A percentile compares a stretch with the other conserved stretches of the same genome.
These are phyloP conservation scores for Tilletia setariae DNA, from an alignment of 1,284 basidiomycete species.

Conservation along the genomic window DNA sequence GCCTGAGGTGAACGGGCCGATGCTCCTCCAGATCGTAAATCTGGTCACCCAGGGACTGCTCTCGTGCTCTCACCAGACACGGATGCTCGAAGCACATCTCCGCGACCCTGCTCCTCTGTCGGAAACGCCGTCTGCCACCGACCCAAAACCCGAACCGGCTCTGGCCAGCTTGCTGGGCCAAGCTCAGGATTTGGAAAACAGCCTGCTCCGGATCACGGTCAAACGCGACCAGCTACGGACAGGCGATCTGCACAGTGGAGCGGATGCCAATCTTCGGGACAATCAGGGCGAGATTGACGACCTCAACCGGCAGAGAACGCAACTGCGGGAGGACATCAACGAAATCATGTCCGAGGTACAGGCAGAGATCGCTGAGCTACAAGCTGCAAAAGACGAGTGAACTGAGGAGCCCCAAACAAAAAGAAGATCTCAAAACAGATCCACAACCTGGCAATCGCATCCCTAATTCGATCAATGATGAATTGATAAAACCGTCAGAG, in stretches of 20 bases:
- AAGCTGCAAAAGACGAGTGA: not conserved
- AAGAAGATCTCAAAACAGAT: too few relatives aligned
- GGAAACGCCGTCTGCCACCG: not conserved
- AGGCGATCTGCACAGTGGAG: not conserved
- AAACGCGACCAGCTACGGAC: conserved; percentile 5
- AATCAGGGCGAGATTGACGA: not conserved
- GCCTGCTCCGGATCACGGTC: conserved; percentile 8
- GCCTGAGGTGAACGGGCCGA: not conserved
- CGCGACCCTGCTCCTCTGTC: not conserved
- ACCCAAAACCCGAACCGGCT: not conserved
- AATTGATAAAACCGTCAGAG: too few relatives aligned
- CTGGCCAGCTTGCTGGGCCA: not conserved
- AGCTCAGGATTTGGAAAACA: conserved; percentile 2
- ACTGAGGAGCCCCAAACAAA: not conserved
- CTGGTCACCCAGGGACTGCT: conserved; percentile 10
- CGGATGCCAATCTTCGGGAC: not conserved
- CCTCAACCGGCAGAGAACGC: not conserved
- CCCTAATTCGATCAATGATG: too few relatives aligned
- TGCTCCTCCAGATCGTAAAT: conserved; percentile 14
- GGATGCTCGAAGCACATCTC: conserved; percentile 6
- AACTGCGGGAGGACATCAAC: conserved; percentile 7
- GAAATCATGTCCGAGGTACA: conserved; percentile 8
- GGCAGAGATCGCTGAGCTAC: conserved; percentile 9
- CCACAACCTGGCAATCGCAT: too few relatives aligned
- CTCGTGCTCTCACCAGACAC: not conserved